phyloP scores from a whole-genome alignment of 1,284 basidiomycete species.

The Cryptococcus floricola region DNA sequence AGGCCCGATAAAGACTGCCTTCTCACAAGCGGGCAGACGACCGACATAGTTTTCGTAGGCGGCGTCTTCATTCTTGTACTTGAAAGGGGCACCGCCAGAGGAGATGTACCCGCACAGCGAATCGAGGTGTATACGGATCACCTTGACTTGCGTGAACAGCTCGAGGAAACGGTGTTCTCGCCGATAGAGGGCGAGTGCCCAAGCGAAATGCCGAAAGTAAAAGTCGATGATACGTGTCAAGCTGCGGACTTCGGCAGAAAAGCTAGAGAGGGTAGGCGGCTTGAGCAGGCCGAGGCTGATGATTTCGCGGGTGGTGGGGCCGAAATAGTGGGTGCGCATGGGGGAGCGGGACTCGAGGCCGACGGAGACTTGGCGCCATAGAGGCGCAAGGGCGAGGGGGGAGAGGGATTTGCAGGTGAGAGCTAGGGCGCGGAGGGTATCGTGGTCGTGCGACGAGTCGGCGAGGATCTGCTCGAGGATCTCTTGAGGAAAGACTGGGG shows the following conservation, averaged over 20 bases:
- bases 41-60: not conserved
- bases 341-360: not conserved
- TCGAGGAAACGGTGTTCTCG: not conserved
- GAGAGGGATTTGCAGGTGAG: not conserved
- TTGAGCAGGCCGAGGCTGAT: conserved; percentile 1
- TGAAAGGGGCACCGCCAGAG: not conserved
- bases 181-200: conserved; percentile 2
- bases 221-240: conserved; percentile 1
- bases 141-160: not conserved
- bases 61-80: not conserved
- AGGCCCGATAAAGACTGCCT: conserved; percentile 1
- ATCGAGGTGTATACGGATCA: conserved; percentile 1
- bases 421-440: not conserved
- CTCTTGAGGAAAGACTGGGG: not conserved
- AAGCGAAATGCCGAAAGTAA: not conserved
- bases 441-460: not conserved
- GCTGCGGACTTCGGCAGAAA: not conserved
- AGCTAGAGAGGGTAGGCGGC: not conserved
- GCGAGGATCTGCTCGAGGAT: not conserved
- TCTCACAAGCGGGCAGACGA: not conserved
- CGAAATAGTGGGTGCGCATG: not conserved
- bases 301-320: not conserved
- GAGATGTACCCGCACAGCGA: not conserved
- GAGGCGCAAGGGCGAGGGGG: not conserved
- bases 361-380: not conserved